phyloP scores from a whole-genome alignment of 1,284 basidiomycete species.

The Sporisorium graminicola region DNA sequence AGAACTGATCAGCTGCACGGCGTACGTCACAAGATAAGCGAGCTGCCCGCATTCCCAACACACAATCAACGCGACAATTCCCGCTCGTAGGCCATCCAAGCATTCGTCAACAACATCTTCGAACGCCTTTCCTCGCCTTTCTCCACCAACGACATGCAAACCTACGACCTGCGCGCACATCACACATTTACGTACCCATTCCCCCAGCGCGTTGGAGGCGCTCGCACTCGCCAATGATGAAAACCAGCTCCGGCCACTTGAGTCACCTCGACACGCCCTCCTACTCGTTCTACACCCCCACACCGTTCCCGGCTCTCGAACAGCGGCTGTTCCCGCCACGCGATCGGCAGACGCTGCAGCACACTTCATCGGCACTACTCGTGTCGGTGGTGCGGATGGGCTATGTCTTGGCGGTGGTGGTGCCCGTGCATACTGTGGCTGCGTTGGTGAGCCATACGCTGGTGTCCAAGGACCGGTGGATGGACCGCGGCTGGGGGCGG shows the following conservation, averaged over 20 bases:
- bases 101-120: too few species aligned
- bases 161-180: neutral
- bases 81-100: too few species aligned
- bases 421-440: slow-evolving; percentile 17
- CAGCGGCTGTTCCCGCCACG: slow-evolving; percentile 26
- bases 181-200: neutral
- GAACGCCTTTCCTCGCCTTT: neutral
- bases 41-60: neutral
- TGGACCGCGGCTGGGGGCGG: slow-evolving; percentile 1
- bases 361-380: neutral
- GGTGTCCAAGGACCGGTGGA: slow-evolving; percentile 3
- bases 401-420: slow-evolving; percentile 22
- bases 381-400: slow-evolving; percentile 4
- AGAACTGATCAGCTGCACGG: slow-evolving; percentile 6
- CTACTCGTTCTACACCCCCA: slow-evolving; percentile 18
- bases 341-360: slow-evolving; percentile 20
- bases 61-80: neutral
- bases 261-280: slow-evolving; percentile 6
- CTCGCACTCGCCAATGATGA: slow-evolving; percentile 3
- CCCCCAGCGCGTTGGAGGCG: neutral
- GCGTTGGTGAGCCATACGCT: slow-evolving; percentile 24
- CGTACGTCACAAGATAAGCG: slow-evolving; percentile 1
- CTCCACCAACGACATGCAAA: neutral
- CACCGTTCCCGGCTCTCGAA: slow-evolving; percentile 19
- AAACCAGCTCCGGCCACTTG: slow-evolving; percentile 28